Conservation (phyloP, 768 basidiomycete species). For the Filobasidium floriforme region DNA sequence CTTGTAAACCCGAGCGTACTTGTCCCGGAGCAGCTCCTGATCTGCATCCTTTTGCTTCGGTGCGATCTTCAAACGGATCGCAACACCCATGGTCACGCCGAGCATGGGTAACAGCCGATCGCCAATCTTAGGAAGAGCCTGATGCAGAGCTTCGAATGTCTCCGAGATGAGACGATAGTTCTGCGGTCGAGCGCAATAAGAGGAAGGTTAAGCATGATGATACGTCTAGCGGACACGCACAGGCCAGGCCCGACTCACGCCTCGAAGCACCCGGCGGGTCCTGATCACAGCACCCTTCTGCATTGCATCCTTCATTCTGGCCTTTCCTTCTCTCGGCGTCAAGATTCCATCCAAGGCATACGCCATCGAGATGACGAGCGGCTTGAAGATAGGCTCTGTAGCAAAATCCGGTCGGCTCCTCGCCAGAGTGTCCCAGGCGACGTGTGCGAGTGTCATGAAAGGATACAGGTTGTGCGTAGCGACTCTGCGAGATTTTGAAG, state of each 20-base stretch:
- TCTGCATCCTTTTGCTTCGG: constrained; percentile 47
- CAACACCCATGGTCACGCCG: constrained; percentile 53
- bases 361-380: constrained; percentile 32
- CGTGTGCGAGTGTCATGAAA: constrained; percentile 28
- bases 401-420: constrained; percentile 25
- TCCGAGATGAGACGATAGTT: constrained; percentile 11
- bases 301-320: constrained; percentile 27
- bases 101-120: constrained; percentile 13
- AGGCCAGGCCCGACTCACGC: background rate
- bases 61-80: constrained; percentile 51
- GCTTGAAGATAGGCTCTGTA: constrained; percentile 26
- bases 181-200: background rate
- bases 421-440: constrained; percentile 27
- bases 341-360: constrained; percentile 36
- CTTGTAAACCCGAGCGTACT: constrained; percentile 47
- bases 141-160: constrained; percentile 11
- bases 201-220: background rate
- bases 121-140: constrained; percentile 6
- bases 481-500: constrained; percentile 6
- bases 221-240: background rate
- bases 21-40: constrained; percentile 48
- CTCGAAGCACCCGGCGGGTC: constrained; percentile 13
- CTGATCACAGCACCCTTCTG: constrained; percentile 23
- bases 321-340: constrained; percentile 25
- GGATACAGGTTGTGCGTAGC: constrained; percentile 30